Base-by-base conservation (phyloP, 2,329 filamentous ascomycete genomes). In the Aspergillus ustus region DNA sequence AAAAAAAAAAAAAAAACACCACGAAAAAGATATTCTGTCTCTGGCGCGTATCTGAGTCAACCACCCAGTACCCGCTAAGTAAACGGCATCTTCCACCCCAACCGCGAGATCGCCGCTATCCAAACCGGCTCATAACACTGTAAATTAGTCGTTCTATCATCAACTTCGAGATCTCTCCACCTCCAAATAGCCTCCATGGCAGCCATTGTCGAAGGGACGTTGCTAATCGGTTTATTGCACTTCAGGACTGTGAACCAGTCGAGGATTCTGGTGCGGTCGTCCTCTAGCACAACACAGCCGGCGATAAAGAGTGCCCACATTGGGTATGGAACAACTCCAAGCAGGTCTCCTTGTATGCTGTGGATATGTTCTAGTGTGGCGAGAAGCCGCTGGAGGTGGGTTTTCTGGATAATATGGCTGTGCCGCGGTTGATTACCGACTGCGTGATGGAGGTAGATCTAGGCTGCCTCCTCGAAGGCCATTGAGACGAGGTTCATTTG, bases 171-270 rank as follows among this genome's bases (percentile, higher is more conserved):
- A 43, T 57, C 55, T 31, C 55, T 50, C 5, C 29, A 11, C 31
- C 50, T 51, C 46, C 46, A 57, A 3, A 57, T 34, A 4, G 20
- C 55, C 22, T 51, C 31, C 7, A 51, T 45, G 15, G 34, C 46
- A 44, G 46, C 46, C 45, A 57, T 31, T 1, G 55, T 57, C n/a
- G 55, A 57, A 11, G 55, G 55, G 7, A 51, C 55, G 20, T 57
- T 57, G 29, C 55, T 57, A 13, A 57, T 48, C 4, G 46, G 55
- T 11, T 51, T 57, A 2, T 34, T 51, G 3, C 15, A 25, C n/a
- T 20, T 44, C 7, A 57, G 9, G 2, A 48, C 53, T n/a, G 29
- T 37, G 6, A 49, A 49, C 53, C 53, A 57, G 13, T 57, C 54
- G 2, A 57, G 46, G 4, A 57, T 44, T 15, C 19, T 37, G 2